These are phyloP conservation scores for Fusarium globosum DNA, from an alignment of 2,329 filamentous ascomycete species.

Conservation along the genomic window DNA sequence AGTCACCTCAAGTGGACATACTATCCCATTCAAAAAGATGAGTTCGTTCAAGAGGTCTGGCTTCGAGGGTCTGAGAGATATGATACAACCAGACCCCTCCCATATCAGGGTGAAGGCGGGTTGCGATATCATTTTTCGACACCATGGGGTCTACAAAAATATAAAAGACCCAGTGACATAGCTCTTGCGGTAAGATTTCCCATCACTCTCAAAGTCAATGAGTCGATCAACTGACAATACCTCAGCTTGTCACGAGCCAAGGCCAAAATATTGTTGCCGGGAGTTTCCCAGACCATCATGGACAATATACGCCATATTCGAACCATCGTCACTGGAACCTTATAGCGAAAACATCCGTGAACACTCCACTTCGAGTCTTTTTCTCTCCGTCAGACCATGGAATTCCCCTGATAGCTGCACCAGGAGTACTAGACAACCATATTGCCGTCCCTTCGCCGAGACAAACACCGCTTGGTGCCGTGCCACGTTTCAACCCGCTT, in stretches of 20 bases:
- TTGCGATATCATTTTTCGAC: not conserved
- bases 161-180: constrained; percentile 16
- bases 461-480: not conserved
- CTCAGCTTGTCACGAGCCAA: constrained; percentile 1
- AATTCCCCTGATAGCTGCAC: not conserved
- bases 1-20: constrained; percentile 1
- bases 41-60: constrained; percentile 20
- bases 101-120: not conserved
- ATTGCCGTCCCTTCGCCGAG: not conserved
- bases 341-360: not conserved
- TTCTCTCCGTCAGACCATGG: constrained; percentile 3
- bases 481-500: constrained; percentile 1
- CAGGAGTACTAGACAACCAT: rapidly evolving
- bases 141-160: not conserved
- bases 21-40: constrained; percentile 1
- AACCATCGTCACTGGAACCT: not conserved
- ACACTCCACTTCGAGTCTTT: not conserved
- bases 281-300: not conserved
- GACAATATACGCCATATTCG: not conserved
- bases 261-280: not conserved
- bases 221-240: not conserved
- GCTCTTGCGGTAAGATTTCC: not conserved
- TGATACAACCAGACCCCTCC: not conserved
- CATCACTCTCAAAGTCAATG: not conserved
- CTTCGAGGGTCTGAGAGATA: not conserved